Evolutionary conservation across 805 yeast genomes (phyloP), one percentile per base, ranked within the genome.

Genomic region (Candida piceae): DNA sequence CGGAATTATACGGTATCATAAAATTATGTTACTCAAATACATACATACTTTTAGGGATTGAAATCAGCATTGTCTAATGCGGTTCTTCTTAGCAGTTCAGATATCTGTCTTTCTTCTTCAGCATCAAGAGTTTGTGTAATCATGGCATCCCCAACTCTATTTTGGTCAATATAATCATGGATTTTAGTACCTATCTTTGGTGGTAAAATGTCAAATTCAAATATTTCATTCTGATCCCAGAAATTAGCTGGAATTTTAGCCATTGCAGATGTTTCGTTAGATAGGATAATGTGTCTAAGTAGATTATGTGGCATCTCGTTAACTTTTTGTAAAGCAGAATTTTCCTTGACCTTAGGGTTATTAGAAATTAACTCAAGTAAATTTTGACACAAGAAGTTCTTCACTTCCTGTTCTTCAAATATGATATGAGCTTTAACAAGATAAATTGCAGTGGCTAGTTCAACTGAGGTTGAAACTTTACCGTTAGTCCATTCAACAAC

Each of bases 121-220:
- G 39, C 35, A 23, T 48, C 53, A 27, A 48, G 13, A 23, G 52
- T 44, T 18, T 45, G 45, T 11, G 44, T 39, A 30, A 56, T 41
- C 34, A 72, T 55, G 4, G 70, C 67, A 4, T 68, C 60, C 2
- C 72, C 69, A 32, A 74, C 62, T 16, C 68, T 47, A 27, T 67
- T 65, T 32, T 68, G 72, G 48, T 74, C 75, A 13, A 74, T 67
- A 46, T 67, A 66, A 40, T 69, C 65, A 18, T 63, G 52, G 24
- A 71, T 54, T n/a, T 56, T 53, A 2, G 63, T 70, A 16, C 78
- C 76, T 7, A 60, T 58, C 15, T 49, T 49, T 1, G 94, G 93
- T 2, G 94, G 89, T 16, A 84, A 55, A 2, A 81, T 72, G 56
- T 84, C 94, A 52, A 72, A 84, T 46, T 84, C 94, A 50, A 65